These are phyloP conservation scores for Pleurozium schreberi DNA, from an alignment of 225 moss, liverwort and hornwort genomes.

Conservation along the genomic window DNA sequence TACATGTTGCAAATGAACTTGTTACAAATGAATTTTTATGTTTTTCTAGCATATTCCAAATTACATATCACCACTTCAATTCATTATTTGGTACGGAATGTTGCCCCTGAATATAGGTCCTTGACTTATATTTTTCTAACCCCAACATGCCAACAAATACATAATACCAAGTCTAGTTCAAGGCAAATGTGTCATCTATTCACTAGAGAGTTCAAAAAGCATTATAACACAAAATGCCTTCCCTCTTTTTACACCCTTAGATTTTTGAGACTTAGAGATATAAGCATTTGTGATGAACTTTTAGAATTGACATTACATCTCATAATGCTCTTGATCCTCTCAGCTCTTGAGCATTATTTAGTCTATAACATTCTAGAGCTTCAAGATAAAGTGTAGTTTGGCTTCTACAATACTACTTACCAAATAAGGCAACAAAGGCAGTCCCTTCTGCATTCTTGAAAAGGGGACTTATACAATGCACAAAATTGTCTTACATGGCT, in stretches of 20 bases:
- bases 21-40: fast-evolving
- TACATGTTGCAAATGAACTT: fast-evolving
- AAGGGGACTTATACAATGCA: fast-evolving
- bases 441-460: fast-evolving
- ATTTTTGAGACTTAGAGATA: not conserved
- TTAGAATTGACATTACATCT: not conserved
- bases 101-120: fast-evolving
- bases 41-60: not conserved
- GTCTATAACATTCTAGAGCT: fast-evolving
- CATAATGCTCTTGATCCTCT: not conserved
- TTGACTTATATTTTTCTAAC: fast-evolving
- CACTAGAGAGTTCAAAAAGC: not conserved
- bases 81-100: fast-evolving
- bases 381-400: fast-evolving
- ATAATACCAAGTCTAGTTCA: fast-evolving
- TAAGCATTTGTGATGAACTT: fast-evolving
- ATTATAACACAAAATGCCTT: too few relatives aligned
- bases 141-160: not conserved
- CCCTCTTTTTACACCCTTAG: fast-evolving
- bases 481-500: fast-evolving
- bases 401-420: fast-evolving
- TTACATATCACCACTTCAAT: not conserved
- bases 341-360: fast-evolving
- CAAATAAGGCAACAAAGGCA: too few relatives aligned
- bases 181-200: not conserved